A percentile compares a stretch with the other conserved stretches of the same genome.
These are phyloP conservation scores for Myxozyma nipponensis DNA, from an alignment of 805 yeast species.

Conservation along the genomic window DNA sequence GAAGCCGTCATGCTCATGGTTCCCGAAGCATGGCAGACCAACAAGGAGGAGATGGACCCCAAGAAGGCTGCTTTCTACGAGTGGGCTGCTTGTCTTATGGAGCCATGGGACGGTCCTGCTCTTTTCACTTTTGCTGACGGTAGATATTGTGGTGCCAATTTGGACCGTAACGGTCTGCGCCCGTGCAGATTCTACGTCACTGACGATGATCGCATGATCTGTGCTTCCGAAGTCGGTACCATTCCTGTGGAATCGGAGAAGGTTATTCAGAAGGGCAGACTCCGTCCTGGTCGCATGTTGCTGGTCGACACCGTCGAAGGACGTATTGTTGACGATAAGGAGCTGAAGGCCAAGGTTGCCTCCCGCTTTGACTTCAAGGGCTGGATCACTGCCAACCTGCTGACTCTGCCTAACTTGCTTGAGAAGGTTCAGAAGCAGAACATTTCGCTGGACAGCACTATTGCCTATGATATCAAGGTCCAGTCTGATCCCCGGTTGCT, in stretches of 20 bases:
- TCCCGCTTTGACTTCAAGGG: conserved; percentile 85
- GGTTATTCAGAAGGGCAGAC: conserved; percentile 84
- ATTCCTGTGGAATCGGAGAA: conserved; percentile 80
- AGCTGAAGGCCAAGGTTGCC: conserved; percentile 75
- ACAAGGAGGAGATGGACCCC: conserved; percentile 72
- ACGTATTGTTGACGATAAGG: conserved; percentile 87
- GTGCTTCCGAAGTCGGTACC: conserved; percentile 98
- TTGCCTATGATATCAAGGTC: conserved; percentile 42
- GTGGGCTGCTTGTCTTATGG: conserved; percentile 99
- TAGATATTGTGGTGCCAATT: conserved; percentile 95
- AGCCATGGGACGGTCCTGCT: conserved; percentile 99
- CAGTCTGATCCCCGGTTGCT: conserved; percentile 78
- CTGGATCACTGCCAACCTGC: conserved; percentile 84
- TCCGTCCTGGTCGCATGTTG: conserved; percentile 94
- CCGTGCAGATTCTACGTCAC: conserved; percentile 98
- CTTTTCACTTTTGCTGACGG: conserved; percentile 95
- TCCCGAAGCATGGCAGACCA: conserved; percentile 98
- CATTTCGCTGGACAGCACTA: conserved; percentile 27
- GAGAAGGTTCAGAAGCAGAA: conserved; percentile 49
- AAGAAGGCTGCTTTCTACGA: conserved; percentile 92
- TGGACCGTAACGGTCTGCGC: conserved; percentile 95
- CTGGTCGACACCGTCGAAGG: conserved; percentile 93
- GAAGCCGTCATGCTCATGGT: conserved; percentile 96
- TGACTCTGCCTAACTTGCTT: conserved; percentile 73
- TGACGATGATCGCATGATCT: conserved; percentile 89